These are phyloP conservation scores for Daldinia caldariorum DNA, from an alignment of 495 filamentous ascomycete genomes.

Conservation along the genomic window DNA sequence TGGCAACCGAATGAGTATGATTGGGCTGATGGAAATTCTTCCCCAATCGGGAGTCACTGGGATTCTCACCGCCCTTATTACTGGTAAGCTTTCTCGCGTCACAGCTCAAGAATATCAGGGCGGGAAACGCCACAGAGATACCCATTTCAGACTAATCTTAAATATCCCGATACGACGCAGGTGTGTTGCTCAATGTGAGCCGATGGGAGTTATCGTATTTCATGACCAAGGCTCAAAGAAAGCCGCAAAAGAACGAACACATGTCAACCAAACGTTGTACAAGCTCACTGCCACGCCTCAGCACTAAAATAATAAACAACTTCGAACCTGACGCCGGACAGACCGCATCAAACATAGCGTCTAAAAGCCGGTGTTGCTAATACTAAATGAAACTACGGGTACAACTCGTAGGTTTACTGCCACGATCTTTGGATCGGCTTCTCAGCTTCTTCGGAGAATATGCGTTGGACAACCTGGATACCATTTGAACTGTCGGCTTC, in stretches of 20 bases:
- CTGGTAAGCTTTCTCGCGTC: slow-evolving; percentile 18
- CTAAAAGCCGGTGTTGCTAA: not conserved
- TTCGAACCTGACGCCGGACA: slow-evolving; percentile 18
- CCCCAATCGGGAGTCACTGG: slow-evolving; percentile 15
- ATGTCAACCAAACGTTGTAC: slow-evolving; percentile 33
- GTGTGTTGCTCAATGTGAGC: not conserved
- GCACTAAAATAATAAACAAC: slow-evolving; percentile 23
- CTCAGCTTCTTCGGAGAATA: slow-evolving; percentile 13
- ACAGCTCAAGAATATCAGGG: slow-evolving; percentile 20
- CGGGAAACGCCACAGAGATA: slow-evolving; percentile 28
- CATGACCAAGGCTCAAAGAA: slow-evolving; percentile 2
- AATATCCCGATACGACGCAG: slow-evolving; percentile 21
- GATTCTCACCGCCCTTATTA: slow-evolving; percentile 40
- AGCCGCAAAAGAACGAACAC: slow-evolving; percentile 24
- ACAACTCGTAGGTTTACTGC: slow-evolving; percentile 17
- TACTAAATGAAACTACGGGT: slow-evolving; percentile 6
- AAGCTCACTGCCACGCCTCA: slow-evolving; percentile 25
- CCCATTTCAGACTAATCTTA: slow-evolving; percentile 1
- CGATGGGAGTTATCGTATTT: slow-evolving; percentile 10
- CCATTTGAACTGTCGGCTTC: not conserved
- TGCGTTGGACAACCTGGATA: slow-evolving; percentile 13
- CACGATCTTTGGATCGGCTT: slow-evolving; percentile 20
- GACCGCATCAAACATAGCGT: slow-evolving; percentile 5
- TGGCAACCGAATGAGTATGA: slow-evolving; percentile 28
- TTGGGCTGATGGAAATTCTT: slow-evolving; percentile 24